phyloP scores from a whole-genome alignment of 2,329 filamentous ascomycete genomes.

The Periconia macrospinosa region DNA sequence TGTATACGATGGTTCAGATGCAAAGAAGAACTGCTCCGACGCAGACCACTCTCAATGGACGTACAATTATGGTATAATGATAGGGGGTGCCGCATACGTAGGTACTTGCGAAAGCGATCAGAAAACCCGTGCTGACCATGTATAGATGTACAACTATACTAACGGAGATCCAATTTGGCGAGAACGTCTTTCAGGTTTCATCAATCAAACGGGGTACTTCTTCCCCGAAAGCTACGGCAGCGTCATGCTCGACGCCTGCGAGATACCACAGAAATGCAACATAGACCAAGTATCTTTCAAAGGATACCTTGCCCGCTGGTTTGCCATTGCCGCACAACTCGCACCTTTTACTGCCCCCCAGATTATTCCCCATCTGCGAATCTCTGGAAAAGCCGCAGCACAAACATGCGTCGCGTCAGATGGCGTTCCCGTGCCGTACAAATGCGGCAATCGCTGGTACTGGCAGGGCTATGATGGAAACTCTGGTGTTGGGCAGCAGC shows the following conservation, averaged over 20 bases:
- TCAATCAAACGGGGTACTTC: slow-evolving; percentile 43
- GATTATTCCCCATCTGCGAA: slow-evolving; percentile 56
- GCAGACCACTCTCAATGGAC: slow-evolving; percentile 30
- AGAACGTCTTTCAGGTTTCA: slow-evolving; percentile 29
- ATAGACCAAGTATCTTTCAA: slow-evolving; percentile 50
- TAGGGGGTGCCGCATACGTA: slow-evolving; percentile 28
- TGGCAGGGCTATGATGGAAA: slow-evolving; percentile 47
- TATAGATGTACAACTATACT: slow-evolving; percentile 44
- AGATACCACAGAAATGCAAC: slow-evolving; percentile 45
- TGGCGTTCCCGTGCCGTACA: slow-evolving; percentile 15
- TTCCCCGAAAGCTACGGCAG: slow-evolving; percentile 37
- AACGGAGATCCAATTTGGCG: slow-evolving; percentile 40
- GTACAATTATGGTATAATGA: slow-evolving; percentile 34
- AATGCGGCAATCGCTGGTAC: slow-evolving; percentile 50
- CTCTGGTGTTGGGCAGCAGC: slow-evolving; percentile 59
- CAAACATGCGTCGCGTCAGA: slow-evolving; percentile 50
- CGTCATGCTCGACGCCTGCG: slow-evolving; percentile 50
- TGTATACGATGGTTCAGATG: slow-evolving; percentile 25
- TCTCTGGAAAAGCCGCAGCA: slow-evolving; percentile 59
- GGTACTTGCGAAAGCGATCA: slow-evolving; percentile 1
- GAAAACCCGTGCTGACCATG: slow-evolving; percentile 1
- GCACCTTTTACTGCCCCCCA: slow-evolving; percentile 57
- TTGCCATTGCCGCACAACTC: slow-evolving; percentile 59
- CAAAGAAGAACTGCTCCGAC: slow-evolving; percentile 19
- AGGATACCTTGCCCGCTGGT: slow-evolving; percentile 51